These are phyloP conservation scores for Alopecurus myosuroides DNA, from an alignment of 176 grass and related monocot species.

Conservation along the genomic window DNA sequence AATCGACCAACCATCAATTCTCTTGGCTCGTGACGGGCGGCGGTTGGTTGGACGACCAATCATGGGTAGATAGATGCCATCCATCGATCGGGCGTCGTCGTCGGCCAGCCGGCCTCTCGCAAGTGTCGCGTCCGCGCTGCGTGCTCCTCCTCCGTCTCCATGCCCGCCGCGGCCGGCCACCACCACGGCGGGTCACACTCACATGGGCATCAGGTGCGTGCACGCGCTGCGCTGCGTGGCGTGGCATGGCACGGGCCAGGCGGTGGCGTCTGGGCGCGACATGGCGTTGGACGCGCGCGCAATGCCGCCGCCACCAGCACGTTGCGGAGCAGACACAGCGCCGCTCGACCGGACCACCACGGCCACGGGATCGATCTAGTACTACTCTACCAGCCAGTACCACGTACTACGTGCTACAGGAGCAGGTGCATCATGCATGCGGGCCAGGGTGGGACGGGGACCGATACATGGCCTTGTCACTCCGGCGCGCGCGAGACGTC, in stretches of 20 bases:
- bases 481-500: no score
- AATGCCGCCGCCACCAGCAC: background rate
- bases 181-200: background rate
- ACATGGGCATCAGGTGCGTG: background rate
- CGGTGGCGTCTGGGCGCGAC: background rate
- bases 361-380: background rate
- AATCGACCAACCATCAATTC: background rate
- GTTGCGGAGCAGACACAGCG: constrained; percentile 5
- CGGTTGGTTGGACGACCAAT: background rate
- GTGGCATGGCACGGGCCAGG: background rate
- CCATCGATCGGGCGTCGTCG: background rate
- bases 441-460: background rate
- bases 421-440: background rate
- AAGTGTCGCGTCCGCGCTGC: background rate
- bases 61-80: background rate
- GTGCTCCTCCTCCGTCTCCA: background rate
- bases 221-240: background rate
- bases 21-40: background rate
- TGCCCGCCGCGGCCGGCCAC: background rate
- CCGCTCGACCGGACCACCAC: constrained; percentile 4
- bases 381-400: background rate
- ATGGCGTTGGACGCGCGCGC: background rate
- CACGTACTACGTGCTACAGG: background rate
- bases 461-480: background rate
- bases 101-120: background rate